Base-by-base conservation (phyloP, 1,139 yeast species). In the Geotrichum macrosporum region DNA sequence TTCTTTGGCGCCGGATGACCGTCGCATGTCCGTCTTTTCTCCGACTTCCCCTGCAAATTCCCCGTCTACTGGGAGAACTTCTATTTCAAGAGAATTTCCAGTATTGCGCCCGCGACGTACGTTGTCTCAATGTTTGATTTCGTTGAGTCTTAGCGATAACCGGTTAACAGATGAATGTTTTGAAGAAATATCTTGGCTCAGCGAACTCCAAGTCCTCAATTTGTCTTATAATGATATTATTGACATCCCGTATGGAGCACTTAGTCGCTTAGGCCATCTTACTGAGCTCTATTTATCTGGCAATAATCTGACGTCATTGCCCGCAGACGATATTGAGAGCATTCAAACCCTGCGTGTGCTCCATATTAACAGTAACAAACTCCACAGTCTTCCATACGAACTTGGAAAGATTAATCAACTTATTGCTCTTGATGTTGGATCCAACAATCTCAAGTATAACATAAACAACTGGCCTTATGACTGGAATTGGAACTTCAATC, bases 401-500 rank as follows among this genome's bases (percentile, higher is more conserved):
- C 67, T 94, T 47, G 81, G 94, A n/a, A 81, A 81, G 53, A 73
- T 88, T 48, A 62, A 68, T 1, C 75, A 77, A 29, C 69, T 94
- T 57, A 77, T 76, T 35, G 82, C 81, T 13, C 74, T 94, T 36
- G 99, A 92, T 68, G 94, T 87, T 15, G 95, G 97, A 2, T 85
- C 95, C 3, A 92, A 92, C 63, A 84, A 81, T 55, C 71, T 92
- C 64, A 84, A 89, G 60, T 92, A 92, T 65, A 92, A 94, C 58
- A 88, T 92, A 50, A 84, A 94, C 12, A 92, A 92, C 63, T 86
- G 89, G 78, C 94, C 94, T 6, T 89, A 87, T 61, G 98, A 92
- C 64, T 92, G 97, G 97, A 92, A 87, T 65, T 92, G 98, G 98
- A 83, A 84, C 59, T 81, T 81, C 73, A 92, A 92, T 62, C 72